These are phyloP conservation scores for Poa annua DNA, from an alignment of 176 grass and related monocot genomes.

Conservation along the genomic window DNA sequence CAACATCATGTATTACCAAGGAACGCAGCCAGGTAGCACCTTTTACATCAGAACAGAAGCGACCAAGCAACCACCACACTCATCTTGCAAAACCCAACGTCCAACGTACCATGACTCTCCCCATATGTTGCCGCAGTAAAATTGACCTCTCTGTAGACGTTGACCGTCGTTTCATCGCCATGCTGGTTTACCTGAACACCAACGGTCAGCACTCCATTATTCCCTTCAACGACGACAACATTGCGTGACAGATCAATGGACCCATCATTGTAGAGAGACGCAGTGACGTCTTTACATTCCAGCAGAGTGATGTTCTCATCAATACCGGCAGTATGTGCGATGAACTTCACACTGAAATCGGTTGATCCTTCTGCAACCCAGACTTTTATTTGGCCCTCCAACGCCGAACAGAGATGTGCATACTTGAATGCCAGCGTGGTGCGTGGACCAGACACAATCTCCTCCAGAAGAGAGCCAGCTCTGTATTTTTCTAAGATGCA, in stretches of 20 bases:
- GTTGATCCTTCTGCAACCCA: neutral
- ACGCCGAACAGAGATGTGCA: neutral
- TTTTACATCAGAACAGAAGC: neutral
- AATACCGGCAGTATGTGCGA: neutral
- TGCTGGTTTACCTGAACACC: neutral
- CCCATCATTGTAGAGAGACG: neutral
- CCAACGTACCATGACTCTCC: neutral
- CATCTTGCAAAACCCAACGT: conserved; percentile 2
- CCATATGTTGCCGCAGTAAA: neutral
- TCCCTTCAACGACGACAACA: neutral
- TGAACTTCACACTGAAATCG: neutral
- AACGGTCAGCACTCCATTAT: neutral
- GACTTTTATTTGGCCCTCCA: conserved; percentile 6
- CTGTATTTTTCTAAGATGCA: neutral
- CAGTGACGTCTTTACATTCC: neutral
- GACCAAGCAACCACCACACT: conserved; percentile 15
- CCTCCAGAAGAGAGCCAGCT: neutral
- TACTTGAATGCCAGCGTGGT: neutral
- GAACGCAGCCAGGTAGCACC: neutral
- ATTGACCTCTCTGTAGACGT: neutral
- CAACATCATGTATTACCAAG: neutral
- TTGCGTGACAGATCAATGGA: neutral
- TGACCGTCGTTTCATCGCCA: neutral
- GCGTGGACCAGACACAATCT: neutral
- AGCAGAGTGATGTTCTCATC: neutral